Evolutionary conservation across 2,329 filamentous ascomycete species (phyloP), one percentile per base, ranked within the genome.

Genomic region (Tolypocladium ovalisporum): DNA sequence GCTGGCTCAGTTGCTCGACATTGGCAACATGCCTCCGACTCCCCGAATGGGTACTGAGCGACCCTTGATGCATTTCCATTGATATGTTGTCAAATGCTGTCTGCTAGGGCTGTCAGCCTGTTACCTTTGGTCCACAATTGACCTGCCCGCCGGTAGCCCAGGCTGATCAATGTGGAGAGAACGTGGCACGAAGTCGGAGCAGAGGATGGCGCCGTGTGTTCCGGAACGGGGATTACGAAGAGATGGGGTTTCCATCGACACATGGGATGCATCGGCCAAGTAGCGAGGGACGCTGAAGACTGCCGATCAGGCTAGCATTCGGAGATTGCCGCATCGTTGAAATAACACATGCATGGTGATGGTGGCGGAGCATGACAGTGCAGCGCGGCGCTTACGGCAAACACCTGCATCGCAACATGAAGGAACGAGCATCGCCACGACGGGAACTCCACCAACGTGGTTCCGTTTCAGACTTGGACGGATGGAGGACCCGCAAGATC

Each of bases 121-220:
- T 3, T 12, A 3, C 44, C 47, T 19, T 17, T n/a, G 29, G 69
- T 74, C 1, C 74, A 68, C 1, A 57, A 66, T 24, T 57, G 68
- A 35, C 54, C 42, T 47, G 29, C 5, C 34, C 54, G 32, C 29
- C 22, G 54, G 54, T 44, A 55, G 42, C 39, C 39, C 42, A 9
- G 22, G 54, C 42, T 34, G 54, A 55, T 55, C 54, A 37, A n/a
- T 49, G 54, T 27, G 52, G 52, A 29, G 52, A 54, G 32, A 53
- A 40, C 52, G 35, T 54, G 52, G 54, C 40, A 19, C 39, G 9
- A 12, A 27, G 35, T 44, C 12, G 24, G 24, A 49, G 47, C 9
- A 32, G 4, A 13, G 9, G 34, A 12, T n/a, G 17, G 29, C 12
- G 29, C 9, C 40, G 40, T 15, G 10, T 19, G n/a, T 22, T 17